A percentile compares a stretch with the other conserved stretches of the same genome.
Evolutionary conservation across 495 filamentous ascomycete species (phyloP).

Genomic region (Symbiotaphrina buchneri): DNA sequence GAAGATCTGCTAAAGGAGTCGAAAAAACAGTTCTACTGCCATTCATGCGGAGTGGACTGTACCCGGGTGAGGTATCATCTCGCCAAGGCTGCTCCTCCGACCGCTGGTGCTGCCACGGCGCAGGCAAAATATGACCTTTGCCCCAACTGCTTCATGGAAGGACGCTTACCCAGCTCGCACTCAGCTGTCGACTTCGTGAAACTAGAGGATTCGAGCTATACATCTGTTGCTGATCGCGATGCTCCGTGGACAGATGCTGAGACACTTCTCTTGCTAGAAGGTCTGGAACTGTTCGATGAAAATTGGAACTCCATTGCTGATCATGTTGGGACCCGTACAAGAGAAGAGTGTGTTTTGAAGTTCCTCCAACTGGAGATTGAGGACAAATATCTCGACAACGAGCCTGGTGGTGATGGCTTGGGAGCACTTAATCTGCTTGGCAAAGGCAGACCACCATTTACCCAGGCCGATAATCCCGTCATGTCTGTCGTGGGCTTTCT

Average conservation of each 20-base stretch:
- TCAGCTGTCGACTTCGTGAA: constrained; percentile 56
- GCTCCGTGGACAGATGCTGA: constrained; percentile 82
- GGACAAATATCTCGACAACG: constrained; percentile 66
- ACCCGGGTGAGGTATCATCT: constrained; percentile 82
- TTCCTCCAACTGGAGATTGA: constrained; percentile 85
- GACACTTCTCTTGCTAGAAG: constrained; percentile 65
- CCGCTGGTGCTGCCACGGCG: constrained; percentile 28
- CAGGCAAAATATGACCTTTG: constrained; percentile 66
- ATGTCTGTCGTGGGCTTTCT: constrained; percentile 69
- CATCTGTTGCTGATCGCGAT: constrained; percentile 50
- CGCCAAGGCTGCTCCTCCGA: constrained; percentile 27
- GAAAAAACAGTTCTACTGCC: constrained; percentile 58
- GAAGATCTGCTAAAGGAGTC: constrained; percentile 36
- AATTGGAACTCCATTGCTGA: constrained; percentile 86
- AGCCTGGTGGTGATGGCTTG: constrained; percentile 32
- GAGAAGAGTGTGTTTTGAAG: constrained; percentile 89
- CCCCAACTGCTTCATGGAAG: constrained; percentile 70
- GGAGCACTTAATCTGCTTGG: constrained; percentile 36
- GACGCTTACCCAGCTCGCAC: constrained; percentile 51
- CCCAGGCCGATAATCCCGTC: constrained; percentile 78
- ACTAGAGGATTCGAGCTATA: constrained; percentile 66
- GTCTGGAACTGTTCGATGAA: constrained; percentile 74
- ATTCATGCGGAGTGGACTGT: constrained; percentile 81
- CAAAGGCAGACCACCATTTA: constrained; percentile 61
- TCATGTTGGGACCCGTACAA: constrained; percentile 74